These are phyloP conservation scores for Onygenales sp. DNA, from an alignment of 2,329 filamentous ascomycete genomes.

Conservation along the genomic window DNA sequence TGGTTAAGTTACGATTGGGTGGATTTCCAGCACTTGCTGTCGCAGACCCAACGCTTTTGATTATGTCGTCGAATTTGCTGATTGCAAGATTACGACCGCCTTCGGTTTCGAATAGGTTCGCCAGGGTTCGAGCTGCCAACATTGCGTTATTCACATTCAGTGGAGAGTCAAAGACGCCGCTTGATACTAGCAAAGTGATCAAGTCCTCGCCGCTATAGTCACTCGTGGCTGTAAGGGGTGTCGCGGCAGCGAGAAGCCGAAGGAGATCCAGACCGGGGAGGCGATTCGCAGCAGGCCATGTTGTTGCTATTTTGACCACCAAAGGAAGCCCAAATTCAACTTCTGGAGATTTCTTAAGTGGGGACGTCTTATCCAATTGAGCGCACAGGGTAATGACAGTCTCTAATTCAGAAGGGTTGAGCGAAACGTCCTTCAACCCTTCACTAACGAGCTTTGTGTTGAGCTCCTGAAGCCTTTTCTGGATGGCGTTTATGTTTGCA, in stretches of 20 bases:
- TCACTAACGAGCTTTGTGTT: constrained; percentile 59
- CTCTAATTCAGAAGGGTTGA: constrained; percentile 63
- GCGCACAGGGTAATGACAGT: constrained; percentile 52
- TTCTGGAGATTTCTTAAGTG: constrained; percentile 35
- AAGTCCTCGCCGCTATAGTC: constrained; percentile 47
- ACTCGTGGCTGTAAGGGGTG: constrained; percentile 55
- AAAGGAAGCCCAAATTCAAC: constrained; percentile 50
- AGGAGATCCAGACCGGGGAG: constrained; percentile 80
- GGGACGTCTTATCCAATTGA: constrained; percentile 46
- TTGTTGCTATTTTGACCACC: constrained; percentile 61
- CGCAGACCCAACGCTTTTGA: constrained; percentile 53
- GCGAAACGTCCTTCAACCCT: constrained; percentile 61
- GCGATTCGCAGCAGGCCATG: constrained; percentile 72
- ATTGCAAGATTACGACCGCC: constrained; percentile 59
- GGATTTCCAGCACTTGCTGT: constrained; percentile 42
- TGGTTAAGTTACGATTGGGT: constrained; percentile 66
- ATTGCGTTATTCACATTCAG: constrained; percentile 73
- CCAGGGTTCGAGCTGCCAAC: constrained; percentile 72
- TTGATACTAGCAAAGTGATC: constrained; percentile 49
- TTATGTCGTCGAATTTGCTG: constrained; percentile 49
- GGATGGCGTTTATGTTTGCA: constrained; percentile 60
- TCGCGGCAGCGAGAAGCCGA: constrained; percentile 65
- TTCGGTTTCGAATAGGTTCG: constrained; percentile 71
- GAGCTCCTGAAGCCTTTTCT: constrained; percentile 66
- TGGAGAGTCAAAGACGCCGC: constrained; percentile 49